Evolutionary conservation across 768 basidiomycete species (phyloP).

Genomic region (Guyanaporus albipodus): DNA sequence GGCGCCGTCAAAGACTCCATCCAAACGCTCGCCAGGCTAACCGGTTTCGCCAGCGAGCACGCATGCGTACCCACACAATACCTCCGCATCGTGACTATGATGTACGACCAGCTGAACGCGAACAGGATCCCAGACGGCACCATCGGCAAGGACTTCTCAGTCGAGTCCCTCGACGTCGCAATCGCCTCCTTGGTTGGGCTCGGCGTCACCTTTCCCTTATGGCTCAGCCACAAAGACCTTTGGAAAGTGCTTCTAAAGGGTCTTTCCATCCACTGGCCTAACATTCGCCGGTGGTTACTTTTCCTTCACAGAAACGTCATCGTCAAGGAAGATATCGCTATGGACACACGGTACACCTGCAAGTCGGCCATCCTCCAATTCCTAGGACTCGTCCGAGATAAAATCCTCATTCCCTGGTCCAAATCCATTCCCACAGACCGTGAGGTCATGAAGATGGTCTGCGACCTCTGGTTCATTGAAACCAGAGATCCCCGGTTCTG

Average conservation of each 20-base stretch:
- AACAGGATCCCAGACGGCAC: conserved; percentile 17
- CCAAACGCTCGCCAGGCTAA: conserved; percentile 13
- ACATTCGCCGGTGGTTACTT: conserved; percentile 27
- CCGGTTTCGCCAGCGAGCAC: conserved; percentile 7
- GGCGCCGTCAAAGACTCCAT: conserved; percentile 11
- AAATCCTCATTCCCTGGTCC: conserved; percentile 27
- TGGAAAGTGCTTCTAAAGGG: conserved; percentile 10
- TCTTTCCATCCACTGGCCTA: conserved; percentile 19
- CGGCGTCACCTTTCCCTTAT: conserved; percentile 22
- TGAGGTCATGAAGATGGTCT: conserved; percentile 28
- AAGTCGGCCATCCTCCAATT: conserved; percentile 26
- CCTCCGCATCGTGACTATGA: conserved; percentile 17
- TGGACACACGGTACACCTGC: conserved; percentile 16
- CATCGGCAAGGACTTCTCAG: conserved; percentile 1
- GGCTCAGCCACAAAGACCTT: conserved; percentile 18
- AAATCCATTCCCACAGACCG: conserved; percentile 20
- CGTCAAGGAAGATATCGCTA: conserved; percentile 1
- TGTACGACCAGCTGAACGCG: conserved; percentile 21
- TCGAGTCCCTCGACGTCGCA: conserved; percentile 9
- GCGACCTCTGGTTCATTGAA: conserved; percentile 28
- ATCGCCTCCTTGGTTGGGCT: conserved; percentile 17
- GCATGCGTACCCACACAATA: conserved; percentile 21
- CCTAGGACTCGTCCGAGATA: conserved; percentile 24
- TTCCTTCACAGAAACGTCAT: conserved; percentile 19
- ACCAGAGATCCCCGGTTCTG: conserved; percentile 21